Evolutionary conservation across 805 yeast species (phyloP), one percentile per base, ranked within the genome.

Genomic region (Starmera dryadoides): DNA sequence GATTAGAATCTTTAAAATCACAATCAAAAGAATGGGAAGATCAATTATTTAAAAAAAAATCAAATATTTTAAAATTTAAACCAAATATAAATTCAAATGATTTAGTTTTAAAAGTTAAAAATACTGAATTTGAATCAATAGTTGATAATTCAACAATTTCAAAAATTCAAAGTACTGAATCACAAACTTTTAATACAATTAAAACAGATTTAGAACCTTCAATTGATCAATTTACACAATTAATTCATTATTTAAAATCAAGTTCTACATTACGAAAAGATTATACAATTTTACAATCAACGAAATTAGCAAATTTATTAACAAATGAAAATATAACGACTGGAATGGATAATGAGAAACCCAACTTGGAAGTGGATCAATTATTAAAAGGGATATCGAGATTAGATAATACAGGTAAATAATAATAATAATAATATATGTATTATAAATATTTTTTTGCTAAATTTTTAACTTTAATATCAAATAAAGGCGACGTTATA

Each of bases 401-500:
- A 32, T 38, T 56, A 23, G 58, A 55, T 25, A 40, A 37, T 33
- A 28, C 15, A 41, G 4, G 3, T 30, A 6, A 20, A 30, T 30
- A 4, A 15, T 9, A 12, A 17, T 15, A 30, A 9, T 15, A 9
- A 16, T 12, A 12, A 16, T 30, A 17, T 6, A 30, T 16, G 10
- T 9, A 39, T 54, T 52, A 85, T 45, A 91, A 63, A 58, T 88
- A 85, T 62, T 85, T 86, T 51, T 77, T 78, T 6, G 95, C 94
- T 42, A 83, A 58, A 22, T 70, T 59, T 53, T 83, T 75, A 31
- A 91, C 82, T 50, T 79, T 76, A 41, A 76, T 58, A 61, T 91
- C 96, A 58, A 91, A 91, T 15, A 71, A 77, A 1, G 81, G 77
- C 34, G 85, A 79, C 25, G 73, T 68, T 19, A 93, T 85, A 3